Evolutionary conservation across 495 filamentous ascomycete genomes (phyloP), one percentile per base, ranked within the genome.

Genomic region (Talaromyces proteolyticus): DNA sequence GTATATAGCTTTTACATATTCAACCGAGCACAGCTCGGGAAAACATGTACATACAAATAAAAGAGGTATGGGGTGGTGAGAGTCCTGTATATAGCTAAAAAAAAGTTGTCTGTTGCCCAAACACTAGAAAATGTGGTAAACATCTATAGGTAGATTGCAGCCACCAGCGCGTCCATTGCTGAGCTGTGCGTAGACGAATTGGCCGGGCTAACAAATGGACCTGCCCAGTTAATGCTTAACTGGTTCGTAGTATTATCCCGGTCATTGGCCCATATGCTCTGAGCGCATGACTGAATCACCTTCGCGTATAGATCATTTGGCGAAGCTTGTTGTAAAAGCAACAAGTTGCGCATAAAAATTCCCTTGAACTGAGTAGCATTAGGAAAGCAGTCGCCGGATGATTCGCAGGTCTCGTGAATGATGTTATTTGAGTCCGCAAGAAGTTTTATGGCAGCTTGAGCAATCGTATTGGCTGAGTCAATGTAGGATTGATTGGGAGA

Each of bases 291-390:
- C 19, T 65, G 63, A 38, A 91, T 78, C 14, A 84, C 81, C 19
- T 61, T 63, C 48, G 67, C 64, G 52, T 79, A 84, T 16, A 53
- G 56, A 8, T 74, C 65, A 23, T 79, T 59, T 4, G 80, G 78
- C 0, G 73, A 69, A 0, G 63, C 78, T 17, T 60, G 51, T 5
- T 87, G 73, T 50, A 91, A 58, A 24, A 74, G 70, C 21, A 69
- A 64, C 39, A 91, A 65, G 55, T 89, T 89, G 6, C 88, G 77
- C 56, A 88, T 78, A 58, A 90, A 89, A 17, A 88, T 75, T 24
- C 87, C 88, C 66, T 90, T 92, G 77, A 92, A 92, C 62, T 89
- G 84, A 8, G 72, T 66, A 1, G 75, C 82, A 52, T 87, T 77
- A 10, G 56, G 69, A 23, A 78, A 83, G 40, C 82, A 86, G 25